A percentile compares a stretch with the other conserved stretches of the same genome.
These are phyloP conservation scores for Pholiota microspora DNA, from an alignment of 768 basidiomycete genomes.

Conservation along the genomic window DNA sequence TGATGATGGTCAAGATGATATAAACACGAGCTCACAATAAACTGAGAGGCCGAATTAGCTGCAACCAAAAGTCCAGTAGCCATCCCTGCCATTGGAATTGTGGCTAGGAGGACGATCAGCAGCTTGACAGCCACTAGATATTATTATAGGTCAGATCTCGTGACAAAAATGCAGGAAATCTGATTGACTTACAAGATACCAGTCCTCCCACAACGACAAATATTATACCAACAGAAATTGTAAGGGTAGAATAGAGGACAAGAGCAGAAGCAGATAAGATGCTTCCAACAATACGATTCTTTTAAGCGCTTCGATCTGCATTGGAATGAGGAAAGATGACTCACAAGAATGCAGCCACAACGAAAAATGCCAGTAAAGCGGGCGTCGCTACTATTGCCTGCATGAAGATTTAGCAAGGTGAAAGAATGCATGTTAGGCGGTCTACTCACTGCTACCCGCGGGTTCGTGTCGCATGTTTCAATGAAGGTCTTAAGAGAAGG, in stretches of 20 bases:
- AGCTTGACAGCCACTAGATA: slow-evolving; percentile 12
- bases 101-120: slow-evolving; percentile 8
- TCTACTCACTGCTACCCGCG: slow-evolving; percentile 13
- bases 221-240: slow-evolving; percentile 10
- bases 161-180: too few relatives aligned
- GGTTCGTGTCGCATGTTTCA: slow-evolving; percentile 16
- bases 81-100: slow-evolving; percentile 15
- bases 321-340: neutral
- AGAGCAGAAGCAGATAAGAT: slow-evolving; percentile 12
- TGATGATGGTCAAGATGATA: neutral
- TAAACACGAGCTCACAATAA: slow-evolving; percentile 9
- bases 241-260: slow-evolving; percentile 12
- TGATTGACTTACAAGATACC: slow-evolving; percentile 13
- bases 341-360: slow-evolving; percentile 15
- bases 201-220: slow-evolving; percentile 15
- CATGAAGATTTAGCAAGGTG: neutral
- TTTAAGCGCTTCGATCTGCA: neutral
- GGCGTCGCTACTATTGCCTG: slow-evolving; percentile 17
- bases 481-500: slow-evolving; percentile 14
- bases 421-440: neutral
- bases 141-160: too few relatives aligned
- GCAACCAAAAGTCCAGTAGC: slow-evolving; percentile 12
- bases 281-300: neutral
- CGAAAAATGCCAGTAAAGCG: slow-evolving; percentile 13
- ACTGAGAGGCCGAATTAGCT: slow-evolving; percentile 9